A percentile compares a stretch with the other conserved stretches of the same genome.
Evolutionary conservation across 345 rosid species (phyloP).

Genomic region (Boechera stricta): DNA sequence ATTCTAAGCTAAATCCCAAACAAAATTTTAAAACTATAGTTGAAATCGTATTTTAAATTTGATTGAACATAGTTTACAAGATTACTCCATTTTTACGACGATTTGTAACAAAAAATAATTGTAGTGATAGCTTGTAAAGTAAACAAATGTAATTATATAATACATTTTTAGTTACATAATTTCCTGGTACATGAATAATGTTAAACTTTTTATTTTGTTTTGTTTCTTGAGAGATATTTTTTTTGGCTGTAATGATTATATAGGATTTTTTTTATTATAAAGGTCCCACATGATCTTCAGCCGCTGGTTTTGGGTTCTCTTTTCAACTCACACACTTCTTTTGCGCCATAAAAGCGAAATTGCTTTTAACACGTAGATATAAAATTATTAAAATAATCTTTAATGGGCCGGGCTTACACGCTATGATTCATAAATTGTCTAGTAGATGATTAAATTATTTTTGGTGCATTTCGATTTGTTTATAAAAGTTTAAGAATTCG

Average conservation of each 20-base stretch:
- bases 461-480: background rate
- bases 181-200: background rate
- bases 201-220: background rate
- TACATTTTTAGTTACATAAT: background rate
- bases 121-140: background rate
- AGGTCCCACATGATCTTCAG: constrained; percentile 34
- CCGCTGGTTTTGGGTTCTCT: constrained; percentile 41
- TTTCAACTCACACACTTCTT: constrained; percentile 21
- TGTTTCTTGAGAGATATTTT: background rate
- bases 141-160: background rate
- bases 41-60: too few species aligned
- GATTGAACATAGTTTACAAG: background rate
- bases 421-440: constrained; percentile 2
- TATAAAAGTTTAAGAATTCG: background rate
- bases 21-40: too few species aligned
- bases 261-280: background rate
- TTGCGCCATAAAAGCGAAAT: background rate
- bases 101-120: background rate
- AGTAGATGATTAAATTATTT: background rate
- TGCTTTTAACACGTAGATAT: background rate
- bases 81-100: background rate
- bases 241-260: background rate
- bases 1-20: background rate
- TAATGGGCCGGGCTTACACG: constrained; percentile 24
- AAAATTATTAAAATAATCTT: background rate